Percentiles rank a stretch among this genome's conserved stretches.
Evolutionary conservation across 768 basidiomycete genomes (phyloP).

Genomic region (Cyathus striatus): DNA sequence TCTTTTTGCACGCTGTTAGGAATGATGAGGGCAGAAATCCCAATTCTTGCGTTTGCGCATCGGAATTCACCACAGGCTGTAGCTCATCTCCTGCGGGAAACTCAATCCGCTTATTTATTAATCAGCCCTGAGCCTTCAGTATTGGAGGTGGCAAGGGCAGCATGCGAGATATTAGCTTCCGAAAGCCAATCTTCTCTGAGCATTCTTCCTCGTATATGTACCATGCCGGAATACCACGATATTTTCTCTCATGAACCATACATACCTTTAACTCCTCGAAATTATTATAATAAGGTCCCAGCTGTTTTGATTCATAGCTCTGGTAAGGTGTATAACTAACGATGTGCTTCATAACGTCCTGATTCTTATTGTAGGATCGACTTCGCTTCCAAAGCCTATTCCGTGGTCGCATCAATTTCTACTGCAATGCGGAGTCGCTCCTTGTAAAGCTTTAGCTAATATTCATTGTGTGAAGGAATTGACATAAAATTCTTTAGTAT

Average conservation of each 20-base stretch:
- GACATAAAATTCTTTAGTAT: not conserved
- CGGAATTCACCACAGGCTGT: constrained; percentile 37
- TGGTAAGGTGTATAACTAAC: not conserved
- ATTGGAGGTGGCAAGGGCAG: not conserved
- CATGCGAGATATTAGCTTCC: no score
- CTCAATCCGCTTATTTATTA: constrained; percentile 10
- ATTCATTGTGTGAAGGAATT: not conserved
- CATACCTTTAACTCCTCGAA: not conserved
- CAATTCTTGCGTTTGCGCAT: constrained; percentile 23
- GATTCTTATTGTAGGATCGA: constrained; percentile 6
- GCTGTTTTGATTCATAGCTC: not conserved
- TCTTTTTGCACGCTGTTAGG: constrained; percentile 22
- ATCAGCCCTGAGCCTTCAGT: constrained; percentile 12
- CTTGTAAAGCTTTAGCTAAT: constrained; percentile 3
- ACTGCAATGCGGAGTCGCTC: constrained; percentile 5
- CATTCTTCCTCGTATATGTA: no score
- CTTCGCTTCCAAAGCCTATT: constrained; percentile 8
- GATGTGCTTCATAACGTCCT: not conserved
- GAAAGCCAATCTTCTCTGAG: no score
- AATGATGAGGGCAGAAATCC: constrained; percentile 27
- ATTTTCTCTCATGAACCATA: not conserved
- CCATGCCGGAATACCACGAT: not conserved
- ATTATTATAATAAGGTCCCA: not conserved
- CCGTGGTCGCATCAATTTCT: constrained; percentile 6
- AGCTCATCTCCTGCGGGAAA: constrained; percentile 29